Percentiles rank a stretch among this genome's conserved stretches.
These are phyloP conservation scores for Hapsidospora chrysogenum DNA, from an alignment of 495 filamentous ascomycete genomes.

Conservation along the genomic window DNA sequence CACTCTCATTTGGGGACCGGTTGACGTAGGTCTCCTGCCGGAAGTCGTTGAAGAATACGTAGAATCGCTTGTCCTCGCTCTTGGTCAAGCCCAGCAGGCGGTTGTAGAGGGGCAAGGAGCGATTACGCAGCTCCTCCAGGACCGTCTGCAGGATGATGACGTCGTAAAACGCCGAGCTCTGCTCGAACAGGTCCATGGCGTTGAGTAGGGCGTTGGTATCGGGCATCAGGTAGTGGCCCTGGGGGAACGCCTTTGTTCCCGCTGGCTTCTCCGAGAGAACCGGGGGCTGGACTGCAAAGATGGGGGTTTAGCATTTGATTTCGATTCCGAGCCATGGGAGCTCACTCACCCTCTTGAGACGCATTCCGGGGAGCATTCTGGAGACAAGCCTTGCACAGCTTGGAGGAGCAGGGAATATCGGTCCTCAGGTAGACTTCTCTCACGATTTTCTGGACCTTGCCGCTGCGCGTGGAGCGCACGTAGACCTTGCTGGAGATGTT, in stretches of 20 bases:
- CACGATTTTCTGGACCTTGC: slow-evolving; percentile 97
- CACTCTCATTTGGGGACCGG: slow-evolving; percentile 60
- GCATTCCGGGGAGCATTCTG: slow-evolving; percentile 57
- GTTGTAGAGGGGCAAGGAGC: slow-evolving; percentile 88
- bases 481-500: slow-evolving; percentile 88
- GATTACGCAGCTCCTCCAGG: slow-evolving; percentile 85
- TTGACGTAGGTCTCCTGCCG: slow-evolving; percentile 75
- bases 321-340: background rate
- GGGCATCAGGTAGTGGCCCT: slow-evolving; percentile 87
- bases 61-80: slow-evolving; percentile 91
- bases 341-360: slow-evolving; percentile 47
- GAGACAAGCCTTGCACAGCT: slow-evolving; percentile 62
- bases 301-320: slow-evolving; percentile 6
- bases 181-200: slow-evolving; percentile 93
- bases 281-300: slow-evolving; percentile 48
- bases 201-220: slow-evolving; percentile 94
- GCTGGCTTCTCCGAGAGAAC: slow-evolving; percentile 77
- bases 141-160: slow-evolving; percentile 92
- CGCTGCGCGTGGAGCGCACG: slow-evolving; percentile 78
- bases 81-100: slow-evolving; percentile 76
- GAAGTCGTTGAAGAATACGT: slow-evolving; percentile 99
- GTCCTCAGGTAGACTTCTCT: slow-evolving; percentile 86
- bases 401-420: slow-evolving; percentile 95
- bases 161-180: slow-evolving; percentile 81
- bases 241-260: slow-evolving; percentile 60